A percentile compares a stretch with the other conserved stretches of the same genome.
Conservation (phyloP, 805 yeast species). For the Dipodascopsis uninucleata region DNA sequence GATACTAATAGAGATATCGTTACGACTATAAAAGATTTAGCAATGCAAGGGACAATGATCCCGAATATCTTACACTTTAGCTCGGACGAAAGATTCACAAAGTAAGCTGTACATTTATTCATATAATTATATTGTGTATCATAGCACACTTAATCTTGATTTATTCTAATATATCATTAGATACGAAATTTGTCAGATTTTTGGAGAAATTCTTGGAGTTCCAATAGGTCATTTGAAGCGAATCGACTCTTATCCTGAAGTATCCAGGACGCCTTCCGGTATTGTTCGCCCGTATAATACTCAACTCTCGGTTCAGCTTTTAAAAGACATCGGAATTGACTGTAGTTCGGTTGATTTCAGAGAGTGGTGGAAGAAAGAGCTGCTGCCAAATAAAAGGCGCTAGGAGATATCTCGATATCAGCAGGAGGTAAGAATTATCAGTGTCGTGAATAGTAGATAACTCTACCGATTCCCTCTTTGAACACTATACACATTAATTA, state of each 20-base stretch:
- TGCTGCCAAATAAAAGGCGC: too few species aligned
- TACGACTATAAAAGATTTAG: neutral
- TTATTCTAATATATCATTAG: constrained; percentile 3
- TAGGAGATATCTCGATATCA: too few species aligned
- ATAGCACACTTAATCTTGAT: too few species aligned
- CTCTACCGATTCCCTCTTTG: too few species aligned
- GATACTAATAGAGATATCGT: constrained; percentile 3
- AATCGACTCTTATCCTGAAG: constrained; percentile 4
- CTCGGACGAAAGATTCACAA: constrained; percentile 18
- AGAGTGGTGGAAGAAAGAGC: constrained; percentile 21
- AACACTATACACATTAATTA: too few species aligned
- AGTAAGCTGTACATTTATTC: constrained; percentile 10
- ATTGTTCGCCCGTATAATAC: constrained; percentile 20
- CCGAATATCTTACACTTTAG: constrained; percentile 21
- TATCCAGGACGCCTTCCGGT: neutral
- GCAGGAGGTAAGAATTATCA: too few species aligned
- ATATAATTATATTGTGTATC: too few species aligned
- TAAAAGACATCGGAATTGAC: constrained; percentile 18
- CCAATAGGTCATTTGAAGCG: constrained; percentile 12
- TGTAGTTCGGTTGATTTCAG: constrained; percentile 16
- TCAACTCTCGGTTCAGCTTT: constrained; percentile 13
- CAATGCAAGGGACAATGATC: neutral
- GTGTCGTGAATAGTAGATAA: too few species aligned
- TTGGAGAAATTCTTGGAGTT: constrained; percentile 23
- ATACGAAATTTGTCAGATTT: constrained; percentile 18